Evolutionary conservation across 148 eudicot species (phyloP), one percentile per base, ranked within the genome.

Genomic region (Persicaria tinctoria): DNA sequence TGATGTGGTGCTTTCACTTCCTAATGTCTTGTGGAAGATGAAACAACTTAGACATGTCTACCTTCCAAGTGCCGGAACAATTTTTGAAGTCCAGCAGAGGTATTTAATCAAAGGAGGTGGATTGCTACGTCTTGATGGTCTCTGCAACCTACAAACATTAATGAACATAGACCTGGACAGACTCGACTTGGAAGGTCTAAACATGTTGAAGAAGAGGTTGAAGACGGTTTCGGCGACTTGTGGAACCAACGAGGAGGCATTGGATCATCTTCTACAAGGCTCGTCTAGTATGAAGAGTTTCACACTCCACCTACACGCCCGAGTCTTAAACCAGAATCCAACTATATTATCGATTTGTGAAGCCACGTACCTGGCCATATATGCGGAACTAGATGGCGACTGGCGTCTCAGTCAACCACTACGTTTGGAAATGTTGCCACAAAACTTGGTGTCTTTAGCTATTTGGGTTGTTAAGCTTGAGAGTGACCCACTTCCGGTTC

Each of bases 21-120:
- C 62, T 56, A 56, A 56, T 56, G 23, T 56, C 4, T 13, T 56
- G 8, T 56, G 38, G 82, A 56, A 56, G 62, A 56, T 56, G 62
- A 56, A 56, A 7, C 62, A n/a, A 56, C 62, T 56, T n/a, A 56
- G 62, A n/a, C 62, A 56, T 16, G 5, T 56, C 23, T 56, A 56
- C 23, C 62, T 56, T 56, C 62, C 62, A n/a, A 8, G 4, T 51
- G 11, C 38, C 2, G 38, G 2, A 1, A 1, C 2, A 32, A 32
- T 32, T 32, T 32, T 32, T 32, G 38, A 32, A 1, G 38, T 32
- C 38, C 2, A 32, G 14, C 14, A 23, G 23, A 7, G 62, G 23
- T 57, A 57, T 27, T 5, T 7, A 57, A 5, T 57, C 63, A 18
- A 6, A 57, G 63, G 63, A 17, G 27, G 63, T 17, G 62, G 62